A percentile compares a stretch with the other conserved stretches of the same genome.
These are phyloP conservation scores for Pichia sp. DNA, from an alignment of 1,139 yeast species.

Conservation along the genomic window DNA sequence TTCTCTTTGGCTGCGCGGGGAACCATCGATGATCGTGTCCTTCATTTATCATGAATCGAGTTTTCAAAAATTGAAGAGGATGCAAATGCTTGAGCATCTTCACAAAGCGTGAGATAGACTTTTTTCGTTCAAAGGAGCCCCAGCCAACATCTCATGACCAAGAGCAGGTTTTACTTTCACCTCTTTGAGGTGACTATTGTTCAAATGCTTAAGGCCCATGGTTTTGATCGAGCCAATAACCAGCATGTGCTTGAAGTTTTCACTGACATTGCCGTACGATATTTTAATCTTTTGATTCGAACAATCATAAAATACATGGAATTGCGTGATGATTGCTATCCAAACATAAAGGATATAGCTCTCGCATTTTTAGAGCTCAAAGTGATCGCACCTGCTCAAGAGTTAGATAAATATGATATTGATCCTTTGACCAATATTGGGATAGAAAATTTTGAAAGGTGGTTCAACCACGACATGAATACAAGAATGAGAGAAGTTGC, in stretches of 20 bases:
- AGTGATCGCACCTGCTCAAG: slow-evolving; percentile 29
- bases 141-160: no score
- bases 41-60: no score
- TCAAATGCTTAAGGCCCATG: slow-evolving; percentile 33
- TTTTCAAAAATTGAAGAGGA: neutral
- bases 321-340: slow-evolving; percentile 25
- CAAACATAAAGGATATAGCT: slow-evolving; percentile 30
- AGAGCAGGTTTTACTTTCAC: slow-evolving; percentile 30
- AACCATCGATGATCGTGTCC: no score
- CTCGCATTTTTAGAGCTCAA: slow-evolving; percentile 30
- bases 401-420: slow-evolving; percentile 30
- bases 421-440: slow-evolving; percentile 27
- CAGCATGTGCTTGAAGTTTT: slow-evolving; percentile 30
- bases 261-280: slow-evolving; percentile 31
- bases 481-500: slow-evolving; percentile 30
- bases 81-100: no score
- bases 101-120: no score
- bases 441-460: slow-evolving; percentile 30
- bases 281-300: slow-evolving; percentile 25
- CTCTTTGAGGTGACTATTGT: slow-evolving; percentile 30
- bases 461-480: slow-evolving; percentile 32
- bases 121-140: no score
- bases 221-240: slow-evolving; percentile 30
- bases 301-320: slow-evolving; percentile 26
- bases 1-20: no score